Base-by-base conservation (phyloP, 2,329 filamentous ascomycete species). In the Xylariales sp. region DNA sequence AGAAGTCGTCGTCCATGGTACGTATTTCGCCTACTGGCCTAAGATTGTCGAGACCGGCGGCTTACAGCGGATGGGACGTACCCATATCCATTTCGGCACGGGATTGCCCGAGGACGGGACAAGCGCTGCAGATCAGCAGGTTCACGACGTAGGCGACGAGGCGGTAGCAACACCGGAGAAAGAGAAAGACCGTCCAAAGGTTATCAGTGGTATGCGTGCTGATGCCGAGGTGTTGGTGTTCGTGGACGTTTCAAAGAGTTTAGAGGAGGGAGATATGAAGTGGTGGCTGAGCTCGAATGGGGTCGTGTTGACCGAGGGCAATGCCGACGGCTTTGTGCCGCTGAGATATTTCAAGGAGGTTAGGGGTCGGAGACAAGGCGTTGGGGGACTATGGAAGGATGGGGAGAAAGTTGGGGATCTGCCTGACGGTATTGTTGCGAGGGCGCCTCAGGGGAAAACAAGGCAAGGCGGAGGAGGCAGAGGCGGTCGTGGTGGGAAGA, bases 21-120 rank as follows among this genome's bases (percentile, higher is more conserved):
- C 91, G 0, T 95, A 89, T 58, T 87, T 90, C 53, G 76, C 78
- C 11, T 84, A 85, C 15, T 96, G 89, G 84, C 68, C 75, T 1
- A 56, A 71, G 9, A 97, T 98, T 46, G 62, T 89, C 9, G 71
- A 73, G n/a, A 72, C 76, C 0, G 90, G 90, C 4, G 90, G 91
- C 0, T 66, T 98, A 44, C 81, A 78, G 52, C 76, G 74, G 44
- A 97, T 97, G 93, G 73, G 71, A 0, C 68, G 93, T 40, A 94
- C 86, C 48, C 91, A 97, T 57, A 84, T 97, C 20, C 93, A 98
- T 65, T 95, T 93, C 59, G 86, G 87, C 2, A 79, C 80, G 5
- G 88, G 87, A 0, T 67, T 90, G 10, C 81, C 86, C 0, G 69
- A 65, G 37, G 56, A 52, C 19, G 64, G 63, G 10, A 22, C 33